Conservation (phyloP, 139 green algal genomes). For the Auxenochlorella protothecoides region DNA sequence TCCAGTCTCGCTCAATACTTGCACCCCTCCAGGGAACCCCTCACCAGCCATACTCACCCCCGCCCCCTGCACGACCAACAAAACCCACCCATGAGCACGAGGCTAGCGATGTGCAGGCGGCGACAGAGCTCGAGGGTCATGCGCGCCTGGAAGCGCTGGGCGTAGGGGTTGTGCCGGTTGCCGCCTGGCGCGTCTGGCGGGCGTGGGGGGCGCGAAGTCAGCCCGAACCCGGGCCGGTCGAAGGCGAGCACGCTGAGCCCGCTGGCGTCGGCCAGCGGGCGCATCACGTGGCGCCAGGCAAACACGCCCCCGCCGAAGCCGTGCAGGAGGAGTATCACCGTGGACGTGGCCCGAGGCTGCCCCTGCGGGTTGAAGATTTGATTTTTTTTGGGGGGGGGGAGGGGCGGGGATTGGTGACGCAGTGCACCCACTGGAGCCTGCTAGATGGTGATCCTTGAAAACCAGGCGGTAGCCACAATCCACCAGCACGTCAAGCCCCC, state of each 20-base stretch:
- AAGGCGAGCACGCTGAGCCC: constrained; percentile 47
- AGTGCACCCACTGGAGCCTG: neutral
- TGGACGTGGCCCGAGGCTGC: neutral
- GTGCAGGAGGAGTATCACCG: constrained; percentile 55
- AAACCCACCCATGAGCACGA: constrained; percentile 26
- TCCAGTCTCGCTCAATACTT: no score
- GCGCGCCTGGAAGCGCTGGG: constrained; percentile 33
- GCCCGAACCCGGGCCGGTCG: constrained; percentile 52
- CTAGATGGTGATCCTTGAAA: neutral
- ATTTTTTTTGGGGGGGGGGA: neutral
- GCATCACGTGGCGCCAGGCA: constrained; percentile 67
- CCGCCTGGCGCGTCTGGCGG: neutral
- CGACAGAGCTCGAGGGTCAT: constrained; percentile 43
- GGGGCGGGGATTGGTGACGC: neutral
- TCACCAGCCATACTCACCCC: no score
- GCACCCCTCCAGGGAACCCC: no score
- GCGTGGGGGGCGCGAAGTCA: constrained; percentile 26
- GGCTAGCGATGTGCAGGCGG: constrained; percentile 28
- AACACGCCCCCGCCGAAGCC: constrained; percentile 69
- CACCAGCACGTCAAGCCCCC: neutral
- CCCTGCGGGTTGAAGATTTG: neutral
- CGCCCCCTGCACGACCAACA: no score
- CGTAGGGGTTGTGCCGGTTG: constrained; percentile 32
- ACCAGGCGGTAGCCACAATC: neutral
- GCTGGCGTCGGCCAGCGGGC: constrained; percentile 42